phyloP scores from a whole-genome alignment of 257 asterid genomes.

The Rubia yunnanensis region DNA sequence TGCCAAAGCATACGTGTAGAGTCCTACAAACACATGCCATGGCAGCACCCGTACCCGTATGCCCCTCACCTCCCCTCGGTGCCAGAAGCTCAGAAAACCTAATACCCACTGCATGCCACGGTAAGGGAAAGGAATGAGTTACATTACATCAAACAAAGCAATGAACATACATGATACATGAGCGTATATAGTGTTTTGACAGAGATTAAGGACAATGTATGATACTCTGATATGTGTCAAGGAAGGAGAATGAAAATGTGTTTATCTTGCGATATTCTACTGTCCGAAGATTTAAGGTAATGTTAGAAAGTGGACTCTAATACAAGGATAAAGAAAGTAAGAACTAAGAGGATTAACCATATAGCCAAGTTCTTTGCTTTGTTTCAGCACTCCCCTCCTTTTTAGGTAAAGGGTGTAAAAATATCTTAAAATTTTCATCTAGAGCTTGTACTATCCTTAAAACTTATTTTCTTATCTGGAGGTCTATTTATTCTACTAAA shows the following conservation, averaged over 20 bases:
- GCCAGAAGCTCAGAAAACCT: constrained; percentile 81
- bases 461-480: too few species aligned
- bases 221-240: too few species aligned
- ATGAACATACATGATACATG: too few species aligned
- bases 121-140: background rate
- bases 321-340: too few species aligned
- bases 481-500: background rate
- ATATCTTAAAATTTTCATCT: background rate
- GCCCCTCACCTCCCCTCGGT: constrained; percentile 56
- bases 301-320: too few species aligned
- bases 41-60: constrained; percentile 50
- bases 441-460: background rate
- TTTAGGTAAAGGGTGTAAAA: background rate
- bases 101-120: constrained; percentile 58
- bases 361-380: too few species aligned
- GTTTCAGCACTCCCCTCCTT: too few species aligned
- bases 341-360: too few species aligned
- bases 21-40: constrained; percentile 82
- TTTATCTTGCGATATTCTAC: too few species aligned
- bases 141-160: background rate
- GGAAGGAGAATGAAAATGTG: too few species aligned
- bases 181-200: background rate
- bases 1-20: constrained; percentile 73
- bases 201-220: too few species aligned
- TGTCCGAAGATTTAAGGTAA: too few species aligned